Evolutionary conservation across 768 basidiomycete genomes (phyloP).

Genomic region (Leccinum boreale): DNA sequence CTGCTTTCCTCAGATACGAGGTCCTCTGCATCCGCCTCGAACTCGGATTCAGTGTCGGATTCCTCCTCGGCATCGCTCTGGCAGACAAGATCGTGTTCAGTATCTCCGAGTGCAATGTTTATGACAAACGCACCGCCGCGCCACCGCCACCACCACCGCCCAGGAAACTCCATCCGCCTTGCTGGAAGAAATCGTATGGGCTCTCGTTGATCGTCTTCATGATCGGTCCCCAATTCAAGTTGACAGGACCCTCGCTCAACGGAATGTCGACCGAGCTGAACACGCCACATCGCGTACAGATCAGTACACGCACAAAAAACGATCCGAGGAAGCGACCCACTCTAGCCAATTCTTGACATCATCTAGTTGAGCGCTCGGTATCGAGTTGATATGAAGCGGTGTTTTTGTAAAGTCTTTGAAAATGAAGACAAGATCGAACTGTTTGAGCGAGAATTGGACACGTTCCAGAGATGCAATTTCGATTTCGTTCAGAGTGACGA

Average conservation of each 20-base stretch:
- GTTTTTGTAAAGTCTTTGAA: slow-evolving; percentile 91
- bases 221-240: slow-evolving; percentile 96
- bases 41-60: slow-evolving; percentile 67
- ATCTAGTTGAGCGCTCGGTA: slow-evolving; percentile 85
- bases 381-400: slow-evolving; percentile 95
- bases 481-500: slow-evolving; percentile 90
- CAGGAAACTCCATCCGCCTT: slow-evolving; percentile 97
- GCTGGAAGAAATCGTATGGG: slow-evolving; percentile 92
- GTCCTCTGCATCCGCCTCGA: slow-evolving; percentile 48
- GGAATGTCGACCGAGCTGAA: slow-evolving; percentile 93
- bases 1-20: slow-evolving; percentile 40
- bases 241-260: slow-evolving; percentile 92
- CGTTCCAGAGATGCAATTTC: slow-evolving; percentile 97
- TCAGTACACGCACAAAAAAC: slow-evolving; percentile 2
- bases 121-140: slow-evolving; percentile 53
- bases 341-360: slow-evolving; percentile 99
- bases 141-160: slow-evolving; percentile 59
- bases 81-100: slow-evolving; percentile 39
- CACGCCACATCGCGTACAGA: background rate
- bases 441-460: slow-evolving; percentile 93
- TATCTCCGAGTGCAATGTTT: slow-evolving; percentile 4
- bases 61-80: slow-evolving; percentile 61
- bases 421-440: slow-evolving; percentile 96
- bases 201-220: slow-evolving; percentile 99
- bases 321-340: slow-evolving; percentile 44